Conservation (phyloP, 805 yeast species). For the Sugiyamaella mastotermitis region DNA sequence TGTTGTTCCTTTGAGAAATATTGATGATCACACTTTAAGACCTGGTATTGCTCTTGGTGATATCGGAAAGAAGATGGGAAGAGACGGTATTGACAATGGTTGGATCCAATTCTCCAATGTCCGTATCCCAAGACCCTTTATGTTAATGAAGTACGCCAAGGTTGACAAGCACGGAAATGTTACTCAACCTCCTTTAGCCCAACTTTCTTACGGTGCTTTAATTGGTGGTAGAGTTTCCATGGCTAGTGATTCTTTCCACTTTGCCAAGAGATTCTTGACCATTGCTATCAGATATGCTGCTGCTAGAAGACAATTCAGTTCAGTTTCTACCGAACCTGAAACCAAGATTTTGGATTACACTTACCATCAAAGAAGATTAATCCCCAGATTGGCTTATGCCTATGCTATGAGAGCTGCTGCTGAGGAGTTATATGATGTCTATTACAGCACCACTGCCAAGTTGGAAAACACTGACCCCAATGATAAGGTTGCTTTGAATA, state of each 20-base stretch:
- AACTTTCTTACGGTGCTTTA: slow-evolving; percentile 80
- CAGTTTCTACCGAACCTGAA: slow-evolving; percentile 45
- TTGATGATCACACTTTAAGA: slow-evolving; percentile 53
- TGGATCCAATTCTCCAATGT: slow-evolving; percentile 91
- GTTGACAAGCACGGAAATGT: slow-evolving; percentile 68
- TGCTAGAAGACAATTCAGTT: slow-evolving; percentile 79
- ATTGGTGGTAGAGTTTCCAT: slow-evolving; percentile 84
- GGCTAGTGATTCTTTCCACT: slow-evolving; percentile 81
- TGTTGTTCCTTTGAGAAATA: slow-evolving; percentile 83
- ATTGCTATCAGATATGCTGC: slow-evolving; percentile 86
- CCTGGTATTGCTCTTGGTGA: slow-evolving; percentile 87
- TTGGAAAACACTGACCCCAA: slow-evolving; percentile 38
- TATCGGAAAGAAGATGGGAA: slow-evolving; percentile 92
- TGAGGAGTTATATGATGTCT: slow-evolving; percentile 48
- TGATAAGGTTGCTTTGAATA: slow-evolving; percentile 41
- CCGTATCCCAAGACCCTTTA: slow-evolving; percentile 72
- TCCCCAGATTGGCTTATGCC: slow-evolving; percentile 74
- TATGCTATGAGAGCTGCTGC: slow-evolving; percentile 75
- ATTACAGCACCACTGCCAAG: slow-evolving; percentile 36
- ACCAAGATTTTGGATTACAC: slow-evolving; percentile 80
- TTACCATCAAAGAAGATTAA: slow-evolving; percentile 74
- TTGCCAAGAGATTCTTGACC: slow-evolving; percentile 71
- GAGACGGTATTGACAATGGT: slow-evolving; percentile 94
- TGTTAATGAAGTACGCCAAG: slow-evolving; percentile 75
- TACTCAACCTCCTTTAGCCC: slow-evolving; percentile 76